Evolutionary conservation across 2,329 filamentous ascomycete species (phyloP), one percentile per base, ranked within the genome.

Genomic region (Reticulascus tulasneorum): DNA sequence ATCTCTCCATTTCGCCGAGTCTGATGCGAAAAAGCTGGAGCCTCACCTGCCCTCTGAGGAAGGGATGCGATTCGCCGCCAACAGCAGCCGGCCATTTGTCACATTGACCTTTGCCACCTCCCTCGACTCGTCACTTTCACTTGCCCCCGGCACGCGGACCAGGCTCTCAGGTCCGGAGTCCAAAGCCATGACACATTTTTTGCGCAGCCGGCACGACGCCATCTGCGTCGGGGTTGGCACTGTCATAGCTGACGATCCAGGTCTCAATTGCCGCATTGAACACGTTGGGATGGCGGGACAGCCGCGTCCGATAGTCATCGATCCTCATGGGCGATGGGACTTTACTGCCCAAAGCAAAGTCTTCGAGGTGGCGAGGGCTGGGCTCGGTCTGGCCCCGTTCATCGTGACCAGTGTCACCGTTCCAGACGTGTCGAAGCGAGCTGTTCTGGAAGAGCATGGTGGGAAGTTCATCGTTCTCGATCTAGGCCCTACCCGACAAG

Each of bases 71-170:
- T 37, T 36, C 25, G 32, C 33, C 22, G 24, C 23, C 17, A 23
- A 23, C 17, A 20, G 33, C 19, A 16, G 16, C 25, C 54, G 55
- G 9, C 67, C 69, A 9, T 77, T 75, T 55, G 74, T 88, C 32
- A 96, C 90, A 3, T 71, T 96, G 25, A 96, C 91, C 10, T 97
- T 90, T 60, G 91, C 93, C 16, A 84, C 83, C 7, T 96, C 90
- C 5, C 82, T 98, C 48, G 91, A 97, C 64, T 83, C 84, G 25
- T 77, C 81, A 35, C 73, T 94, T 33, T 78, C 89, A 2, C 72
- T 91, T 19, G 73, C 82, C 0, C 87, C 88, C 0, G 89, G 89
- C 11, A 71, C 79, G n/a, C 85, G 84, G 47, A 97, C 91, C 3
- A 70, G 76, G 0, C 75, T 97, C 11, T 97, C 91, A 2, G 90